These are phyloP conservation scores for Yamadazyma friedrichii DNA, from an alignment of 1,139 yeast genomes.

Conservation along the genomic window DNA sequence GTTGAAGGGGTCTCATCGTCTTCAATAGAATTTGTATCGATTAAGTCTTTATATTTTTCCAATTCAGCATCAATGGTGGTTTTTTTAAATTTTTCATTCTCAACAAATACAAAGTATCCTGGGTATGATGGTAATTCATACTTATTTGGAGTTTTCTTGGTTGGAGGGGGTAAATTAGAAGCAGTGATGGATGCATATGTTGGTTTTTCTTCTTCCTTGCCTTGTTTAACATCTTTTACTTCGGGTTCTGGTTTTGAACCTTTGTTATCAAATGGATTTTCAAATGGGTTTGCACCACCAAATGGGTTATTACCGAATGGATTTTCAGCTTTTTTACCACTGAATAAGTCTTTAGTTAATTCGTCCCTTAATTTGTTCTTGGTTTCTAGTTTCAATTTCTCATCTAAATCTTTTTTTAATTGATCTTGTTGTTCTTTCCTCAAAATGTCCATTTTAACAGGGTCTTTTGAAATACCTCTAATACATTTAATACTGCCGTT, in stretches of 20 bases:
- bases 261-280: slow-evolving; percentile 28
- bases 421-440: slow-evolving; percentile 36
- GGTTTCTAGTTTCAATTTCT: slow-evolving; percentile 39
- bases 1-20: slow-evolving; percentile 4
- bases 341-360: slow-evolving; percentile 45
- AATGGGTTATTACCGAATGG: slow-evolving; percentile 35
- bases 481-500: slow-evolving; percentile 71
- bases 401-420: slow-evolving; percentile 36
- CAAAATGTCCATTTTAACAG: slow-evolving; percentile 40
- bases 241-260: slow-evolving; percentile 4
- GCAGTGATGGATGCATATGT: slow-evolving; percentile 28
- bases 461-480: slow-evolving; percentile 69
- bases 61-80: slow-evolving; percentile 36
- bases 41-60: slow-evolving; percentile 48
- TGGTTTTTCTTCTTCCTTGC: background rate
- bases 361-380: slow-evolving; percentile 43
- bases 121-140: slow-evolving; percentile 46
- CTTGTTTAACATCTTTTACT: background rate
- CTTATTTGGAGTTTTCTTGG: slow-evolving; percentile 9
- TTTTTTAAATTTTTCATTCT: slow-evolving; percentile 55
- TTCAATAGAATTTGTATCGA: slow-evolving; percentile 38
- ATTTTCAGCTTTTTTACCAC: slow-evolving; percentile 18
- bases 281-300: slow-evolving; percentile 32
- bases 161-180: slow-evolving; percentile 16
- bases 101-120: slow-evolving; percentile 68